Evolutionary conservation across 169 alveolate species (phyloP).

Genomic region (Plasmodium vivax): DNA sequence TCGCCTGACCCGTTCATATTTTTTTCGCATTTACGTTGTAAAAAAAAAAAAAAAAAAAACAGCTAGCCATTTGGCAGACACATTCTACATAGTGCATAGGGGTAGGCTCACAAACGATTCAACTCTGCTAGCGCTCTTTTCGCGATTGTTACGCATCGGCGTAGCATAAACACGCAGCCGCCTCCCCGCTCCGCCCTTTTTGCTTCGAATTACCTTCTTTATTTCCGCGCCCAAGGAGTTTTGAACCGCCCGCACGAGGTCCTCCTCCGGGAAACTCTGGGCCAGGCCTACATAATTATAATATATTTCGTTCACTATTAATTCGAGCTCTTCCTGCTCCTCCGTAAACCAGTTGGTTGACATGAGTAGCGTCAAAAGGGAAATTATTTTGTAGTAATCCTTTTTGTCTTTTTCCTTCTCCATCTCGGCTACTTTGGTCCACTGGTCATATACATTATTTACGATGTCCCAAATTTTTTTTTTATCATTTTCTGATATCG

Average conservation of each 20-base stretch:
- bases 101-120: not conserved
- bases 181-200: not conserved
- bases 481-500: conserved; percentile 20
- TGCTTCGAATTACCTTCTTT: conserved; percentile 22
- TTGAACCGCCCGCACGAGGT: conserved; percentile 16
- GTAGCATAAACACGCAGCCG: not conserved
- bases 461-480: conserved; percentile 34
- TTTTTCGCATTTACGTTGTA: not conserved
- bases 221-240: conserved; percentile 54
- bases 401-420: conserved; percentile 61
- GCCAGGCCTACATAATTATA: conserved; percentile 25
- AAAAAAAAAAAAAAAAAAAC: not conserved
- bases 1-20: not conserved
- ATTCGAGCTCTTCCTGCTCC: conserved; percentile 49
- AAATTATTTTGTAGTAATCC: conserved; percentile 36
- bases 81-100: not conserved
- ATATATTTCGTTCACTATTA: conserved; percentile 46
- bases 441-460: conserved; percentile 43
- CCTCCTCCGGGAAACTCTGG: conserved; percentile 27
- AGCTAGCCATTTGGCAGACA: not conserved
- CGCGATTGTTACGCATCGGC: not conserved
- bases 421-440: conserved; percentile 31
- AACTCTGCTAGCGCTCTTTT: too few species aligned
- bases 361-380: conserved; percentile 35
- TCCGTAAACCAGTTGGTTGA: conserved; percentile 64